These are phyloP conservation scores for Angophora floribunda DNA, from an alignment of 345 rosid species.

Conservation along the genomic window DNA sequence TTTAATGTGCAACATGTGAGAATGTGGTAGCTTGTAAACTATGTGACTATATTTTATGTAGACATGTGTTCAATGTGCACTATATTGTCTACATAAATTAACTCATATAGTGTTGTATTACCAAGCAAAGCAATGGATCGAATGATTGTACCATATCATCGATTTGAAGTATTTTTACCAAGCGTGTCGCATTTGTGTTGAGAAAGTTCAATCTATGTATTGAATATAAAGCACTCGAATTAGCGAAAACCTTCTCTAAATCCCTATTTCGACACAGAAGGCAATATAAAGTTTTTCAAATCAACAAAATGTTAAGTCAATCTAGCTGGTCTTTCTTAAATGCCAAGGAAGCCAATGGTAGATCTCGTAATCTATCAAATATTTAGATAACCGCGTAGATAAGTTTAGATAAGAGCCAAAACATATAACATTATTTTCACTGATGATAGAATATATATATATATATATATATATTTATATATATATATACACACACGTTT, in stretches of 20 bases:
- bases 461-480: no score
- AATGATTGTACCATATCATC: not conserved
- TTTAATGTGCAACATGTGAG: not conserved
- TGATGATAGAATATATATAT: not conserved
- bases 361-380: not conserved
- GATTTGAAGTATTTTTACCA: not conserved
- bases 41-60: not conserved
- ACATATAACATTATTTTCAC: not conserved
- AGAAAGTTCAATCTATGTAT: not conserved
- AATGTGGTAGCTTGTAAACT: not conserved
- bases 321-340: not conserved
- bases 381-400: not conserved
- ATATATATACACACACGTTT: no score
- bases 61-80: not conserved
- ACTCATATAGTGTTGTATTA: not conserved
- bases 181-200: not conserved
- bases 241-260: not conserved
- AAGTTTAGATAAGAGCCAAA: not conserved
- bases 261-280: not conserved
- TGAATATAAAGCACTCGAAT: not conserved
- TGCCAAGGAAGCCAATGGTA: not conserved
- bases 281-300: not conserved
- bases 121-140: accelerated
- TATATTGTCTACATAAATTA: not conserved
- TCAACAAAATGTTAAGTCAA: not conserved